Percentiles rank a stretch among this genome's conserved stretches.
These are phyloP conservation scores for Cryptococcus sp. DNA, from an alignment of 1,284 basidiomycete species.

Conservation along the genomic window DNA sequence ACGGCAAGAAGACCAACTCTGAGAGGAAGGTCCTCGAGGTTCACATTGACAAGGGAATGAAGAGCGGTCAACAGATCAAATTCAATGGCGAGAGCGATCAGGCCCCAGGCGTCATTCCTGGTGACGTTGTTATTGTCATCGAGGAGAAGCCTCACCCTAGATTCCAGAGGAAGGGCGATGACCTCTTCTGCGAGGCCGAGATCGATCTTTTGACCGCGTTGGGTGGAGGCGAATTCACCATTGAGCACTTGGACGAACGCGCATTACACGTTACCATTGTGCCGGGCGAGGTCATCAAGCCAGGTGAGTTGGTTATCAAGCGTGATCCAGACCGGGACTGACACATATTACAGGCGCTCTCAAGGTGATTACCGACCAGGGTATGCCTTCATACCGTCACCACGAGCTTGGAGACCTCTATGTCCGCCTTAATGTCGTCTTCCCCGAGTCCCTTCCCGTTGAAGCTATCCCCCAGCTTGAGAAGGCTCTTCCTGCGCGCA, in stretches of 20 bases:
- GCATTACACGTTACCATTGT: slow-evolving; percentile 80
- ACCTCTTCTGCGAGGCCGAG: slow-evolving; percentile 83
- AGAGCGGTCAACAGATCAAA: slow-evolving; percentile 91
- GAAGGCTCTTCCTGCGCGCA: slow-evolving; percentile 79
- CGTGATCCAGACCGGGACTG: slow-evolving; percentile 1
- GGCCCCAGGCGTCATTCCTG: slow-evolving; percentile 83
- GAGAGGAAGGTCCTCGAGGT: slow-evolving; percentile 99
- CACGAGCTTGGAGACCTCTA: slow-evolving; percentile 95
- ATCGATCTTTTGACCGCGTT: slow-evolving; percentile 93
- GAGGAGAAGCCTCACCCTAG: slow-evolving; percentile 92
- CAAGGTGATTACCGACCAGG: slow-evolving; percentile 91
- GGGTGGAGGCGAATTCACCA: slow-evolving; percentile 85
- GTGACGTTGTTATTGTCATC: slow-evolving; percentile 96
- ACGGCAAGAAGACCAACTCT: slow-evolving; percentile 90
- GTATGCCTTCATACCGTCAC: slow-evolving; percentile 98
- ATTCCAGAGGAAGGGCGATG: slow-evolving; percentile 92
- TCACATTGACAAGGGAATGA: slow-evolving; percentile 99
- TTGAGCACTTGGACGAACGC: slow-evolving; percentile 93
- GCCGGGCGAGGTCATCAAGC: slow-evolving; percentile 91
- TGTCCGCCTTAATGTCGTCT: slow-evolving; percentile 82
- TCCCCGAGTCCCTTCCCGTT: slow-evolving; percentile 81
- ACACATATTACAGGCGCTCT: slow-evolving; percentile 65
- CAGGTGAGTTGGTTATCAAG: slow-evolving; percentile 62
- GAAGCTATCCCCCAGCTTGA: slow-evolving; percentile 75
- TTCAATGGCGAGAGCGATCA: slow-evolving; percentile 97